Base-by-base conservation (phyloP, 768 basidiomycete genomes). In the Cyathus striatus region DNA sequence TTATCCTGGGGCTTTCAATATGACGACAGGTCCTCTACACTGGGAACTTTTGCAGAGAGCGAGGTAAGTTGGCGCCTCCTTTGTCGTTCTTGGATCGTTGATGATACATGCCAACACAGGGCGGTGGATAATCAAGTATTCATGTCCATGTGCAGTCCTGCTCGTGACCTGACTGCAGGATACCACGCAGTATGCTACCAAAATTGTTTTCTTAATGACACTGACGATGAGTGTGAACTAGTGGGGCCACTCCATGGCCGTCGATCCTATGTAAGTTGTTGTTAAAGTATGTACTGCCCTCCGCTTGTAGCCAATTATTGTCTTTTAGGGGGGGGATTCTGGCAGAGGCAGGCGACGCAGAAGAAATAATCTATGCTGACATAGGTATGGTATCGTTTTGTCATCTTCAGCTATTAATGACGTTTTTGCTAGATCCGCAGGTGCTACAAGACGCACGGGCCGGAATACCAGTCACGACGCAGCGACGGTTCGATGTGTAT, bases 121-220 rank as follows among this genome's bases (percentile, higher is more conserved):
- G 96, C 96, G 5, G 78, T 93, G 18, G 96, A 99, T 59, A 97
- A 98, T 56, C 94, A 98, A 63, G 79, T 98, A n/a, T 99, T 79
- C 66, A 79, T 97, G 48, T 76, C 88, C 1, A 95, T 94, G 91
- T 95, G 92, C 58, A 96, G 92, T 44, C 93, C 94, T 23, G 95
- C 96, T 2, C 78, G 94, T 18, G 85, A 95, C 50, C 56, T 85
- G 51, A 79, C 65, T 7, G 87, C 90, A 16, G 74, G 74, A 13
- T 98, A 98, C 61, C 91, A 96, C 56, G 92, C 95, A 44, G 88
- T 90, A 51, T 67, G 23, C 46, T 7, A 34, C 16, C 40, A 35
- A 40, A 24, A 23, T 6, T 42, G 25, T 14, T 27, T 48, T 17
- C 23, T 4, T 30, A 47, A 14, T 37, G 37, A 45, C 6, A 23